Conservation (phyloP, 495 filamentous ascomycete species). For the Podospora pseudopauciseta region DNA sequence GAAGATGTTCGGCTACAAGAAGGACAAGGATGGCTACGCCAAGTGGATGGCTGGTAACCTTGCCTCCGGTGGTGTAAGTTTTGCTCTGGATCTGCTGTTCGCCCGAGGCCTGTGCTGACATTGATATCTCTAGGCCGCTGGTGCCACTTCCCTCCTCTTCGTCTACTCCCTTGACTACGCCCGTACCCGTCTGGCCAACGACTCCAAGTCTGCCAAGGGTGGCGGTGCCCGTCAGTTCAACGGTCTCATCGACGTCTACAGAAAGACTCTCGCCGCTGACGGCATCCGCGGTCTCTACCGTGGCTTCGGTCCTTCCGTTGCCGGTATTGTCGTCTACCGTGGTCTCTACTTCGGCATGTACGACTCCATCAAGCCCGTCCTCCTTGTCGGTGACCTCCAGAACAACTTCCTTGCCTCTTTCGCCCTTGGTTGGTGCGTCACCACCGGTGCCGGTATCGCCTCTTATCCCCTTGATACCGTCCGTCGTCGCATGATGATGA, state of each 20-base stretch:
- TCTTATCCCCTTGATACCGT: conserved; percentile 99
- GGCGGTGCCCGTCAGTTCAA: conserved; percentile 99
- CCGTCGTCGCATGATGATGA: conserved; percentile 99
- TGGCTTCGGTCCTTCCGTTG: conserved; percentile 99
- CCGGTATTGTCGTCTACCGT: conserved; percentile 99
- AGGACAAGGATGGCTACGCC: conserved; percentile 94
- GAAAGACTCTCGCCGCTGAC: conserved; percentile 97
- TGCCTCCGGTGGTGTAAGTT: conserved; percentile 85
- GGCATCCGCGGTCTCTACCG: conserved; percentile 99
- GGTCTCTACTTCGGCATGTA: conserved; percentile 99
- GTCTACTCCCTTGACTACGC: conserved; percentile 99
- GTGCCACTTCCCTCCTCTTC: conserved; percentile 99
- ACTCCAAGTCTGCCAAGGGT: conserved; percentile 94
- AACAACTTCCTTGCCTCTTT: conserved; percentile 99
- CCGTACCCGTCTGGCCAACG: conserved; percentile 99
- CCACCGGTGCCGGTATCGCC: conserved; percentile 99
- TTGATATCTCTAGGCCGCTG: conserved; percentile 64
- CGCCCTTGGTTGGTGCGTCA: conserved; percentile 97
- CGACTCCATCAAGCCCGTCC: conserved; percentile 99
- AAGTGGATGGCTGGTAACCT: conserved; percentile 99
- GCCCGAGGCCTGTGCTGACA: neutral
- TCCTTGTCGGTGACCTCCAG: conserved; percentile 86
- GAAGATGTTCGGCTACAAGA: conserved; percentile 99
- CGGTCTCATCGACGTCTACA: conserved; percentile 98
- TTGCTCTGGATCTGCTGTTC: conserved; percentile 49